These are phyloP conservation scores for Passalora sequoiae DNA, from an alignment of 2,329 filamentous ascomycete genomes.

Conservation along the genomic window DNA sequence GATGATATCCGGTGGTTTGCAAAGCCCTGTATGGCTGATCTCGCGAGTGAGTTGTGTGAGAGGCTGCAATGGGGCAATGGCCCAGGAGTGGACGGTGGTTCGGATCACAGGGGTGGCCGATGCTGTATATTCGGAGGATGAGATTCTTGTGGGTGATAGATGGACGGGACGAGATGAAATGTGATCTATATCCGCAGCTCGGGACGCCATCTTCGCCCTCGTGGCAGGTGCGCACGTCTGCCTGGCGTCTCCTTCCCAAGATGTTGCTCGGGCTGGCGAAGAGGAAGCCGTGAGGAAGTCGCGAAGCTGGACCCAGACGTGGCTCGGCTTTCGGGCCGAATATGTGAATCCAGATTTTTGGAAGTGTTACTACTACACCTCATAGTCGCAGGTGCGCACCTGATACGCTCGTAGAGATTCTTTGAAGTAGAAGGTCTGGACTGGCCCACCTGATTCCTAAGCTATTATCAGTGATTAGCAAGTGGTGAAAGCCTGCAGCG, in stretches of 20 bases:
- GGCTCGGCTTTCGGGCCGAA: conserved; percentile 10
- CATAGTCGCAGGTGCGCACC: too few species aligned
- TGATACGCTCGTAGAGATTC: too few species aligned
- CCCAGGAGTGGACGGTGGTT: too few species aligned
- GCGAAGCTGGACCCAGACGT: conserved; percentile 2
- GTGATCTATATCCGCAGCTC: neutral
- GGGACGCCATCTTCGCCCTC: neutral
- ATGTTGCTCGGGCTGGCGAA: neutral
- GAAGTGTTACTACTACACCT: too few species aligned
- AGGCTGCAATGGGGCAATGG: too few species aligned
- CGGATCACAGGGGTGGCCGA: too few species aligned
- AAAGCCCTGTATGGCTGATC: too few species aligned
- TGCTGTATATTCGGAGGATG: neutral
- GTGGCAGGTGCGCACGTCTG: conserved; percentile 1
- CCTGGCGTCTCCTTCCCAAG: conserved; percentile 6
- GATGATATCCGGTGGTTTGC: too few species aligned
- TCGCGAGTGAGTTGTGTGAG: too few species aligned
- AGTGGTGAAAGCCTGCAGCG: too few species aligned
- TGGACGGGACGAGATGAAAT: neutral
- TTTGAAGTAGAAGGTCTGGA: too few species aligned
- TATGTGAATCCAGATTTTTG: conserved; percentile 7
- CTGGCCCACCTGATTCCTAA: too few species aligned
- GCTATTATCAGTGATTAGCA: neutral
- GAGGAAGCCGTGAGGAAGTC: conserved; percentile 5
- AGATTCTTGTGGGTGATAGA: neutral